phyloP scores from a whole-genome alignment of 2,329 filamentous ascomycete genomes.

The Fusarium pseudograminearum region DNA sequence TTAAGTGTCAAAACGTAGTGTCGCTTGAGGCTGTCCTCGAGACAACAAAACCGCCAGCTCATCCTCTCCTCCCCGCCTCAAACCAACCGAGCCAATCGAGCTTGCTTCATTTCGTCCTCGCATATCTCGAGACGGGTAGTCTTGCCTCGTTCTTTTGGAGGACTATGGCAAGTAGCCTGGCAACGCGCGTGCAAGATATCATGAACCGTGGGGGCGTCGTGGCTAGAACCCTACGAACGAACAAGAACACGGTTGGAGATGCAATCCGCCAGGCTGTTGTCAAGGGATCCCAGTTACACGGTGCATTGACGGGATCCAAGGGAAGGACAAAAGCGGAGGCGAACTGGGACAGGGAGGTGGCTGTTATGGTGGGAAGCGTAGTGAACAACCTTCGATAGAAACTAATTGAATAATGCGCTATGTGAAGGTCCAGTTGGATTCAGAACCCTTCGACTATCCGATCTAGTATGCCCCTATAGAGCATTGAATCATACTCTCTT shows the following conservation, averaged over 20 bases:
- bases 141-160: conserved; percentile 95
- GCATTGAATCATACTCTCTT: background rate
- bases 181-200: conserved; percentile 85
- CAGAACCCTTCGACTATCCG: background rate
- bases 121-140: conserved; percentile 86
- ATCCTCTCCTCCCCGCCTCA: conserved; percentile 69
- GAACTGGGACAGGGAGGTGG: conserved; percentile 89
- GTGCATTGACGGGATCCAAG: conserved; percentile 59
- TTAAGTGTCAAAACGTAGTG: conserved; percentile 90
- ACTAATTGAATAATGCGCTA: background rate
- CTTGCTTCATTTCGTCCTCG: conserved; percentile 78
- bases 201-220: conserved; percentile 84
- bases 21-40: conserved; percentile 84
- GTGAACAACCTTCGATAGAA: conserved; percentile 65
- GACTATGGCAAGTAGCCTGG: conserved; percentile 82
- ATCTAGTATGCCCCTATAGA: background rate
- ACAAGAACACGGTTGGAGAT: conserved; percentile 79
- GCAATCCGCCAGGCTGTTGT: conserved; percentile 87
- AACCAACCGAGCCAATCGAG: conserved; percentile 55
- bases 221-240: conserved; percentile 81
- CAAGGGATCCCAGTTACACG: conserved; percentile 77
- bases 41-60: conserved; percentile 72
- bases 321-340: conserved; percentile 61
- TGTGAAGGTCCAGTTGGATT: background rate
- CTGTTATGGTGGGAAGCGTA: conserved; percentile 92